Percentiles rank a stretch among this genome's conserved stretches.
Evolutionary conservation across 257 asterid species (phyloP).

Genomic region (Nyctanthes arbortristis): DNA sequence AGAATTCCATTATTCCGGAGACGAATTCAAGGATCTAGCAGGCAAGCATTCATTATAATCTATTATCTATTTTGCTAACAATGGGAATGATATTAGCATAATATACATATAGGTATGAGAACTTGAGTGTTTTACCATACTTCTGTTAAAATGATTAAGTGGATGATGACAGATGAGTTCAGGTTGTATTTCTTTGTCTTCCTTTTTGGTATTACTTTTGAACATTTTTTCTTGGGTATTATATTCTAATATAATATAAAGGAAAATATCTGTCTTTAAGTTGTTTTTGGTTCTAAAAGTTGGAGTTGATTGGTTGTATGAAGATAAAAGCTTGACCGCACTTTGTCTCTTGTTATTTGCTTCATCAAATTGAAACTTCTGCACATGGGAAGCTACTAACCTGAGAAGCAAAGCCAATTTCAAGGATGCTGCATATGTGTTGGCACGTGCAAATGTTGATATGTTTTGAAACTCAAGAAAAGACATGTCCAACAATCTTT

Average conservation of each 20-base stretch:
- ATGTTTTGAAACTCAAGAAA: neutral
- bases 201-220: slow-evolving; percentile 7
- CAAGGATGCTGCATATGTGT: neutral
- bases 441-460: neutral
- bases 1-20: slow-evolving; percentile 92
- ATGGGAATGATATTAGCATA: neutral
- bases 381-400: neutral
- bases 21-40: slow-evolving; percentile 88
- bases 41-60: slow-evolving; percentile 46
- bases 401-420: neutral
- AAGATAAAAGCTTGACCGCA: neutral
- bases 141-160: neutral
- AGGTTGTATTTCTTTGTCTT: too few relatives aligned
- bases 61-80: neutral
- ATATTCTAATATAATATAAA: too few relatives aligned
- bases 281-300: neutral
- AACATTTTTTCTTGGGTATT: neutral
- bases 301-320: neutral
- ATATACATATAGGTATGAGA: neutral
- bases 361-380: neutral
- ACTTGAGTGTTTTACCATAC: neutral
- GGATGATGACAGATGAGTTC: neutral
- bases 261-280: neutral
- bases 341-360: neutral
- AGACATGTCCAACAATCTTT: neutral